Evolutionary conservation across 2,329 filamentous ascomycete genomes (phyloP).

Genomic region (Cytospora mali): DNA sequence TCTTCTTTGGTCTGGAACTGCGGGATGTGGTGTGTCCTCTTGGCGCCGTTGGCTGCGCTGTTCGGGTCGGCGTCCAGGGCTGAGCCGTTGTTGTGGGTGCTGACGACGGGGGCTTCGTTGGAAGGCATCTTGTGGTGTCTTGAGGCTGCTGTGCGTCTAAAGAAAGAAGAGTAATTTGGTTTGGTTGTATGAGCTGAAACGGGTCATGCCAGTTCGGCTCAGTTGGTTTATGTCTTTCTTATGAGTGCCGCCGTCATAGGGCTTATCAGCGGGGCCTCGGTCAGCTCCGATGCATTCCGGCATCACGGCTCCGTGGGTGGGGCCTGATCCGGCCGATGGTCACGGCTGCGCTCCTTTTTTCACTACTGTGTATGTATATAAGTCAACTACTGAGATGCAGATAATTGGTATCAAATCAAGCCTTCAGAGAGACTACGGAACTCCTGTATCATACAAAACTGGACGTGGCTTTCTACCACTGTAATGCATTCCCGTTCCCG

Average conservation of each 20-base stretch:
- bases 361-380: neutral
- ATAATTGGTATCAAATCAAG: constrained; percentile 16
- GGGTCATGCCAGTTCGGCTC: neutral
- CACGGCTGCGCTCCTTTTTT: neutral
- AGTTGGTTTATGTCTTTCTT: neutral
- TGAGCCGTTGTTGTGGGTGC: neutral
- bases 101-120: neutral
- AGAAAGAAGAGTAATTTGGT: neutral
- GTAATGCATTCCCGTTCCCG: constrained; percentile 22
- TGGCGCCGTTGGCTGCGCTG: too few species aligned
- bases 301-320: neutral
- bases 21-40: too few species aligned
- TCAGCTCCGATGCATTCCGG: neutral
- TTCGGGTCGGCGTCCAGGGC: too few species aligned
- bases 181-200: neutral
- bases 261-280: neutral
- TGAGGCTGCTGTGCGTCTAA: neutral
- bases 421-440: constrained; percentile 15
- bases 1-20: constrained; percentile 11
- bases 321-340: neutral
- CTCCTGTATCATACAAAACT: constrained; percentile 26
- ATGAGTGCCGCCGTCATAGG: neutral
- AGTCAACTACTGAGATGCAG: neutral
- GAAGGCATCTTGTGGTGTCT: neutral
- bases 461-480: constrained; percentile 21